Evolutionary conservation across 2,329 filamentous ascomycete species (phyloP), one percentile per base, ranked within the genome.

Genomic region (Aspergillus sp.): DNA sequence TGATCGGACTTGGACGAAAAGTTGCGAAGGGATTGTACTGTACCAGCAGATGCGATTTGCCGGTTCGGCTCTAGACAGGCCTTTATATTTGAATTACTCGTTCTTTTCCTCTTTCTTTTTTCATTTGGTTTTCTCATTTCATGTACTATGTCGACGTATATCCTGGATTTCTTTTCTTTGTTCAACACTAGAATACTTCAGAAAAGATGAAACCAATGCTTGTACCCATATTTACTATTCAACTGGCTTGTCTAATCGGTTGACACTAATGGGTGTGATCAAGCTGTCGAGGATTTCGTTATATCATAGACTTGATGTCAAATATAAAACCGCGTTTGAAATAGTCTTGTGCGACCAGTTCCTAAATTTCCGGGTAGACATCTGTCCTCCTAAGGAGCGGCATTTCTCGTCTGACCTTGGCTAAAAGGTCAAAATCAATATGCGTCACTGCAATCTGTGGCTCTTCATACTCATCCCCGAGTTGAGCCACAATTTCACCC

Each of bases 401-500:
- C 75, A 88, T 84, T 63, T 84, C 81, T 63, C 71, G 80, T 65
- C 82, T 81, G 6, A 85, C 76, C 68, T 80, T 84, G 58, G 81
- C 74, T 56, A 85, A 67, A 32, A 79, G 73, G 24, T 78, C 77
- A 9, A 85, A 66, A 73, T 87, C 83, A 59, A 87, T 79, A 65
- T 87, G 82, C 2, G 82, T 81, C 39, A 78, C 72, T 3, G 77
- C 77, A 63, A 84, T 78, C 53, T 81, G 76, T 6, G 81, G 77
- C 56, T 81, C 78, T 31, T 73, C 65, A 42, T 70, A 68, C 22
- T 76, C 75, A n/a, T 81, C 79, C 61, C 77, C 70, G 88, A 82
- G 81, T 69, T 89, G 82, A 3, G 88, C 83, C 46, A 91, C 71
- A 1, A 97, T 84, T 58, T 85, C 83, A 0, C 94, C 94, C 92